phyloP scores from a whole-genome alignment of 768 basidiomycete genomes.

The Tricholoma flavovirens region DNA sequence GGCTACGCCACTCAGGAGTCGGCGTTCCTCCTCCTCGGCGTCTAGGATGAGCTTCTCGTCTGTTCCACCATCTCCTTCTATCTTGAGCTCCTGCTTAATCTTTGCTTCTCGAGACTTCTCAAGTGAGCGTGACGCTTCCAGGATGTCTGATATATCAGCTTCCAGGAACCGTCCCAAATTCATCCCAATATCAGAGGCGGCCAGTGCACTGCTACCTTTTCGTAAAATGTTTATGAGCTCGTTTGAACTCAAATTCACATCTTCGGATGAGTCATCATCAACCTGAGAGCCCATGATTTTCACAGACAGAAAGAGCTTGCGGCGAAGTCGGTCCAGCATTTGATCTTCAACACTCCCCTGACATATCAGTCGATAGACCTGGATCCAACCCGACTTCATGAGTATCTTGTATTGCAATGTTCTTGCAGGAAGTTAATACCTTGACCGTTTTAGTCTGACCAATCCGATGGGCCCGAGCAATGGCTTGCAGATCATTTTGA shows the following conservation, averaged over 20 bases:
- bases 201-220: slow-evolving; percentile 51
- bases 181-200: slow-evolving; percentile 29
- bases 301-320: slow-evolving; percentile 61
- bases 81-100: slow-evolving; percentile 36
- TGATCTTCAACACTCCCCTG: slow-evolving; percentile 71
- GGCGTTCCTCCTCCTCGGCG: slow-evolving; percentile 50
- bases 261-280: slow-evolving; percentile 17
- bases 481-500: slow-evolving; percentile 80
- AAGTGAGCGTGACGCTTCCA: slow-evolving; percentile 38
- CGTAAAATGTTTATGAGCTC: slow-evolving; percentile 55
- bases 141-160: slow-evolving; percentile 38
- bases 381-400: not conserved
- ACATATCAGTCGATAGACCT: slow-evolving; percentile 68
- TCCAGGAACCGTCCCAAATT: slow-evolving; percentile 39
- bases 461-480: slow-evolving; percentile 79
- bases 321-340: slow-evolving; percentile 64
- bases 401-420: not conserved
- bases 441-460: slow-evolving; percentile 71
- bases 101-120: slow-evolving; percentile 39
- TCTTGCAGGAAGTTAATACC: slow-evolving; percentile 22
- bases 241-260: slow-evolving; percentile 27
- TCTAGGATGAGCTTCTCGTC: slow-evolving; percentile 27
- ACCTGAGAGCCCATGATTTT: slow-evolving; percentile 60
- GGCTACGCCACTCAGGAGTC: slow-evolving; percentile 48
- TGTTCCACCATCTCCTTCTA: slow-evolving; percentile 7